These are phyloP conservation scores for Coniochaeta hoffmannii DNA, from an alignment of 2,329 filamentous ascomycete species.

Conservation along the genomic window DNA sequence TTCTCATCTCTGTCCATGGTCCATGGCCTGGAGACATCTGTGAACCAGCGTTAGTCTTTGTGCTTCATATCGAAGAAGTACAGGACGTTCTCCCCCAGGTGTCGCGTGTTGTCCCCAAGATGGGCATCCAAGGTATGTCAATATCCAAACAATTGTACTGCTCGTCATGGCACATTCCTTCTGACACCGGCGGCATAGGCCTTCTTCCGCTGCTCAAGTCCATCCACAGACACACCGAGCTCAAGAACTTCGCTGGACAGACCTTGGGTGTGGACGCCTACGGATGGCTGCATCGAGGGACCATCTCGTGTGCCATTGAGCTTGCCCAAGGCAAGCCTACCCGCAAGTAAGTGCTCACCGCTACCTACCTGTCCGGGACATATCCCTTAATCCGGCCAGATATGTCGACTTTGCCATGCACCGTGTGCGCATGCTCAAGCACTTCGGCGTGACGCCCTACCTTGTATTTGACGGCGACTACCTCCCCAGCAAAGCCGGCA, in stretches of 20 bases:
- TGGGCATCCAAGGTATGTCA: slow-evolving; percentile 18
- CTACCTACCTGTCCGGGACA: background rate
- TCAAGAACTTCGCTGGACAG: slow-evolving; percentile 82
- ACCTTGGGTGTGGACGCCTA: slow-evolving; percentile 95
- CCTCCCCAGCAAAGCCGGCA: slow-evolving; percentile 85
- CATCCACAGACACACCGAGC: slow-evolving; percentile 79
- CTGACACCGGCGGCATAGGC: slow-evolving; percentile 39
- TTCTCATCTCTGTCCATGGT: background rate
- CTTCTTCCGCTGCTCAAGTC: slow-evolving; percentile 90
- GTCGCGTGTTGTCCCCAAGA: background rate
- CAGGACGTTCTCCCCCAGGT: background rate
- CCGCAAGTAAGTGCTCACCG: slow-evolving; percentile 56
- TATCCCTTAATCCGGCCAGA: slow-evolving; percentile 36
- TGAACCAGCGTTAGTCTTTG: background rate
- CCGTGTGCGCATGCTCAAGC: slow-evolving; percentile 86
- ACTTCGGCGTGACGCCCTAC: slow-evolving; percentile 92
- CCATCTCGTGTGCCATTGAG: slow-evolving; percentile 83
- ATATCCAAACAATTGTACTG: too few relatives aligned
- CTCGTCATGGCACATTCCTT: too few relatives aligned
- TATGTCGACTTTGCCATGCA: slow-evolving; percentile 87
- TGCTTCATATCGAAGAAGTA: background rate
- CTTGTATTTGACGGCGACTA: slow-evolving; percentile 95
- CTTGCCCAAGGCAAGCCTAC: slow-evolving; percentile 84
- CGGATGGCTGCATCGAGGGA: slow-evolving; percentile 94
- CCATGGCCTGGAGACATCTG: background rate